These are phyloP conservation scores for Reutealis trisperma DNA, from an alignment of 345 rosid genomes.

Conservation along the genomic window DNA sequence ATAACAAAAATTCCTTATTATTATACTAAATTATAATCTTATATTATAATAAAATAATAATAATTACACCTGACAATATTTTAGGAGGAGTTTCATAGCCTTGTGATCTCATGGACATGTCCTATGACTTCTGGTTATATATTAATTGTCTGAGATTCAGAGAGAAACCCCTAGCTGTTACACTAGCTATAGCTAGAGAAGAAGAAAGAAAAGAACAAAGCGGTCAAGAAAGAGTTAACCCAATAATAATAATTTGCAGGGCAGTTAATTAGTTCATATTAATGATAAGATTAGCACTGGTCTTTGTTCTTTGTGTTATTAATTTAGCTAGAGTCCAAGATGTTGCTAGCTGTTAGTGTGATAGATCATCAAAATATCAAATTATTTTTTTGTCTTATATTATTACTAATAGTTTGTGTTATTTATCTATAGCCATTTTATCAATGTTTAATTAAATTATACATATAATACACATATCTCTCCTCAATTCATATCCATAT, in stretches of 20 bases:
- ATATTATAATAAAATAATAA: no score
- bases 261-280: neutral
- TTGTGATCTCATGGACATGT: constrained; percentile 21
- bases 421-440: neutral
- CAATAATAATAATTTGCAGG: neutral
- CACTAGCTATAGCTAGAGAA: neutral
- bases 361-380: constrained; percentile 1
- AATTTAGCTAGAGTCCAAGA: neutral
- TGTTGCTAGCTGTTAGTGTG: neutral
- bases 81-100: neutral
- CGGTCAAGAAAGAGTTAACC: neutral
- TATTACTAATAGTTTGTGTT: neutral
- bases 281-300: no score
- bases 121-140: constrained; percentile 16
- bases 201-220: neutral
- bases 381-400: constrained; percentile 16
- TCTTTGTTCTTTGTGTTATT: no score
- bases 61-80: constrained; percentile 19
- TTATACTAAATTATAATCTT: no score
- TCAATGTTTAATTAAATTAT: neutral
- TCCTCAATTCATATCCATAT: no score
- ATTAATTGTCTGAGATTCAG: neutral
- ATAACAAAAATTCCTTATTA: no score
- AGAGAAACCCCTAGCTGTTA: neutral
- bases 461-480: no score